Percentiles rank a stretch among this genome's conserved stretches.
These are phyloP conservation scores for Fusarium ramigenum DNA, from an alignment of 2,329 filamentous ascomycete species.

Conservation along the genomic window DNA sequence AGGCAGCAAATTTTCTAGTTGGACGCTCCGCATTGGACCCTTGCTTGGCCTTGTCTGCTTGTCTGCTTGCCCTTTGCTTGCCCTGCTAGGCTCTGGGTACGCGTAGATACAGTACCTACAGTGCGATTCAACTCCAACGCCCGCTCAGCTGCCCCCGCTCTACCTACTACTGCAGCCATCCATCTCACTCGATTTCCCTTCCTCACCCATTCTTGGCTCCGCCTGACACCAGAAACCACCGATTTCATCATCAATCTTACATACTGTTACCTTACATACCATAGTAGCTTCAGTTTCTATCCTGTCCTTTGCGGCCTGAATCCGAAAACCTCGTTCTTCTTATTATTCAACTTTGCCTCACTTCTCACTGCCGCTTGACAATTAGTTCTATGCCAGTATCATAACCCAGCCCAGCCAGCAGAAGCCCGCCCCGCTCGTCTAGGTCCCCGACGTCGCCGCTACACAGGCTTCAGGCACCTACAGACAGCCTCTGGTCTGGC, in stretches of 20 bases:
- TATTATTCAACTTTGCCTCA: background rate
- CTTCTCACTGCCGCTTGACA: slow-evolving; percentile 10
- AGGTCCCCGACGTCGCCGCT: slow-evolving; percentile 37
- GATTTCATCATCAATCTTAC: slow-evolving; percentile 42
- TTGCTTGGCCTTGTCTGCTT: background rate
- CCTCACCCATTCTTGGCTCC: slow-evolving; percentile 27
- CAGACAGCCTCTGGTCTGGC: slow-evolving; percentile 19
- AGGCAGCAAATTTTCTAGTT: slow-evolving; percentile 46
- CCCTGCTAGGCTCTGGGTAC: background rate
- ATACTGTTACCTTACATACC: slow-evolving; percentile 18
- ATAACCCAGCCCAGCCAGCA: background rate
- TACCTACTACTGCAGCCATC: slow-evolving; percentile 10
- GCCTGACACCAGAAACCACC: slow-evolving; percentile 33
- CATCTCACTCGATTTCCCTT: slow-evolving; percentile 8
- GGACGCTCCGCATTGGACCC: slow-evolving; percentile 8
- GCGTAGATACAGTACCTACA: slow-evolving; percentile 17
- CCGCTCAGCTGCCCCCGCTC: slow-evolving; percentile 19
- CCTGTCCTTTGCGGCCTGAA: slow-evolving; percentile 28
- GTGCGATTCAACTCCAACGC: slow-evolving; percentile 14
- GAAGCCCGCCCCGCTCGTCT: slow-evolving; percentile 28
- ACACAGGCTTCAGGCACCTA: background rate
- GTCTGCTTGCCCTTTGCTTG: background rate
- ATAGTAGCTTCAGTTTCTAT: slow-evolving; percentile 15
- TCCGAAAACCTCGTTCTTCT: slow-evolving; percentile 31
- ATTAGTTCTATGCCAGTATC: slow-evolving; percentile 5